phyloP scores from a whole-genome alignment of 306 rosid genomes.

The Casuarina equisetifolia region DNA sequence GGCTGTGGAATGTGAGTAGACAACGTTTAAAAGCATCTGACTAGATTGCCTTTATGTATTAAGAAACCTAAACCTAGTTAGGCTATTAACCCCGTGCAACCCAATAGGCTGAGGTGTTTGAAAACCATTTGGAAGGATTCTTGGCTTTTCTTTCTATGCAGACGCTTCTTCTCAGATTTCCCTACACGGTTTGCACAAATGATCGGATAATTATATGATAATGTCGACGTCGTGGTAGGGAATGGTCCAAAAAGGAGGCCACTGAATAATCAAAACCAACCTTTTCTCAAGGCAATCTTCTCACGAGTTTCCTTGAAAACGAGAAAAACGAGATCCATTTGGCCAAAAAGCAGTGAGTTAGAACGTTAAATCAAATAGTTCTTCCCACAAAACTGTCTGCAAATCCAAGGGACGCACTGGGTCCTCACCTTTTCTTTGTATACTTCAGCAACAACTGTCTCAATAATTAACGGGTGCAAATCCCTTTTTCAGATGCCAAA shows the following conservation, averaged over 20 bases:
- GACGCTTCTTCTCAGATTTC: no score
- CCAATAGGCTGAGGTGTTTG: no score
- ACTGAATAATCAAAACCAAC: slow-evolving; percentile 3
- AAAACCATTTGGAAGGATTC: no score
- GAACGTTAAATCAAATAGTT: not conserved
- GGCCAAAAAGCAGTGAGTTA: not conserved
- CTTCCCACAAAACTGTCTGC: no score
- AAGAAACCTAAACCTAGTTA: no score
- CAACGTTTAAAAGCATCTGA: no score
- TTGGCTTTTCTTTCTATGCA: no score
- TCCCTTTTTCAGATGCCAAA: not conserved
- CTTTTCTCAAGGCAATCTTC: not conserved
- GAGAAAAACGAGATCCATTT: not conserved
- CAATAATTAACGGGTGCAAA: not conserved
- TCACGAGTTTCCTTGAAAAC: not conserved
- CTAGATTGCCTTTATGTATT: no score
- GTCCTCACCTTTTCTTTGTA: not conserved
- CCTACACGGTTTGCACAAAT: no score
- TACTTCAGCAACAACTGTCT: not conserved
- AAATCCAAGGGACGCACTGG: not conserved
- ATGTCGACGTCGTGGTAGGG: not conserved
- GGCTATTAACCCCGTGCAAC: no score
- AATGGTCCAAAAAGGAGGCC: not conserved
- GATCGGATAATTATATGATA: no score
- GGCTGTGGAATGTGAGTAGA: no score